Evolutionary conservation across 768 basidiomycete genomes (phyloP).

Genomic region (Mycena polygramma): DNA sequence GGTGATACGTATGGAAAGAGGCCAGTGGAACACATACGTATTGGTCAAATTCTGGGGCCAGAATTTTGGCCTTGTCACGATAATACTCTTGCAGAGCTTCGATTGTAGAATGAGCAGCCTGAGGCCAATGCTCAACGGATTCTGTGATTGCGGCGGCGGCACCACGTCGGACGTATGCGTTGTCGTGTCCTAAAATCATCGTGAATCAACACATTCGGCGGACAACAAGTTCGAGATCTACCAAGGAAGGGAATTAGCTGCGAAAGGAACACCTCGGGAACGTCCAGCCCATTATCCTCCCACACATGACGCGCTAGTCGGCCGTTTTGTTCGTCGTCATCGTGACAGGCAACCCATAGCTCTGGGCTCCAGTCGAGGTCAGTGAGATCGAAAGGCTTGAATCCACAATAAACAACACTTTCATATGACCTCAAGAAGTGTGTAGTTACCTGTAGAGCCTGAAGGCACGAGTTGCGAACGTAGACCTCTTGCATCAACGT

Average conservation of each 20-base stretch:
- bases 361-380: slow-evolving; percentile 94
- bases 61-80: slow-evolving; percentile 89
- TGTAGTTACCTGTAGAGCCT: slow-evolving; percentile 80
- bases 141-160: slow-evolving; percentile 81
- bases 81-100: slow-evolving; percentile 76
- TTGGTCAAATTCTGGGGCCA: slow-evolving; percentile 93
- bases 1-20: slow-evolving; percentile 8
- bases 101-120: slow-evolving; percentile 62
- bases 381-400: slow-evolving; percentile 92
- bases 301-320: slow-evolving; percentile 85
- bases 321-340: slow-evolving; percentile 88
- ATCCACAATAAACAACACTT: slow-evolving; percentile 6
- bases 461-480: slow-evolving; percentile 90
- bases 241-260: slow-evolving; percentile 78
- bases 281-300: slow-evolving; percentile 96
- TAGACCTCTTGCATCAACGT: slow-evolving; percentile 89
- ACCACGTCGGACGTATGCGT: slow-evolving; percentile 83
- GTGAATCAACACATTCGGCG: not conserved
- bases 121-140: slow-evolving; percentile 80
- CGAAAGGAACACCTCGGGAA: slow-evolving; percentile 74
- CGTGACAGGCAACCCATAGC: slow-evolving; percentile 90
- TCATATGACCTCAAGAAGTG: not conserved
- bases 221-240: slow-evolving; percentile 47
- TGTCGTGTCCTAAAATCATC: slow-evolving; percentile 72
- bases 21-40: slow-evolving; percentile 70